Evolutionary conservation across 2,329 filamentous ascomycete genomes (phyloP).

Genomic region (Penicillium sp.): DNA sequence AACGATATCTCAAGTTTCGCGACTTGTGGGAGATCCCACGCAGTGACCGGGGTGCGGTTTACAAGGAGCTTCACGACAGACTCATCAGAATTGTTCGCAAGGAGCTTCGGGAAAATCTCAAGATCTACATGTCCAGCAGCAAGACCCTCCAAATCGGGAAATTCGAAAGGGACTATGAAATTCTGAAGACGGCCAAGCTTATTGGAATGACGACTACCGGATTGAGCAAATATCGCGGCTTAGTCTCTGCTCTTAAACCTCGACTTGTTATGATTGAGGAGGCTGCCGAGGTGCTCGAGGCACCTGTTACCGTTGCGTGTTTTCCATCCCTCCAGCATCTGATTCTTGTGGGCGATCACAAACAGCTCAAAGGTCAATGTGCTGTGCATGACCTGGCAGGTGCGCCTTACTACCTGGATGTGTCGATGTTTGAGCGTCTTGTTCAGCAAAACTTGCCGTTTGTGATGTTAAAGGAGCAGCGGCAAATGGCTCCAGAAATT

Average conservation of each 20-base stretch:
- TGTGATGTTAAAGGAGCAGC: constrained; percentile 66
- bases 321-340: constrained; percentile 64
- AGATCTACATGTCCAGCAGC: constrained; percentile 53
- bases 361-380: constrained; percentile 71
- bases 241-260: constrained; percentile 67
- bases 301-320: constrained; percentile 60
- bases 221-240: constrained; percentile 73
- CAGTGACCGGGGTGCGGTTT: constrained; percentile 63
- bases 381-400: constrained; percentile 61
- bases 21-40: constrained; percentile 65
- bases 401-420: constrained; percentile 65
- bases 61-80: constrained; percentile 62
- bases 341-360: constrained; percentile 75
- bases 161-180: constrained; percentile 61
- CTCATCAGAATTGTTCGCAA: constrained; percentile 52
- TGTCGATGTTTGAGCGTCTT: constrained; percentile 79
- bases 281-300: constrained; percentile 70
- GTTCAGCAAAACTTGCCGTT: constrained; percentile 67
- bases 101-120: constrained; percentile 54
- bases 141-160: constrained; percentile 57
- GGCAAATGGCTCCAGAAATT: constrained; percentile 71
- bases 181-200: constrained; percentile 62
- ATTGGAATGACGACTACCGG: constrained; percentile 77
- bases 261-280: constrained; percentile 75
- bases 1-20: constrained; percentile 36